Conservation (phyloP, 1,284 basidiomycete species). For the Cerioporus squamosus region DNA sequence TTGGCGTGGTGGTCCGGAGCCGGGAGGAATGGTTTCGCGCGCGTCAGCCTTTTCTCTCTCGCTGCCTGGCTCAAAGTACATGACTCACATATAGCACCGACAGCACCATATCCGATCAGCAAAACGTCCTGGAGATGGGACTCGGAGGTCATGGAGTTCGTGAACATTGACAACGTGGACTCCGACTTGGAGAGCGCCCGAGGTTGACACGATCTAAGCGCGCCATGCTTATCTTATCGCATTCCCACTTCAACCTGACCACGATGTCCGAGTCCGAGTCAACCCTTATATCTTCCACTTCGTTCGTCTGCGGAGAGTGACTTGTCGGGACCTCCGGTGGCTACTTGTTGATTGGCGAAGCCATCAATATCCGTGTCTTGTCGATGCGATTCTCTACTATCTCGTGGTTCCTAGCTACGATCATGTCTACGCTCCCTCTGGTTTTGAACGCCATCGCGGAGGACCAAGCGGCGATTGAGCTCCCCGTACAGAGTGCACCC, state of each 20-base stretch:
- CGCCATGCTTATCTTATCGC: too few species aligned
- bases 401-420: not conserved
- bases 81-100: constrained; percentile 58
- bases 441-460: constrained; percentile 25
- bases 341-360: too few species aligned
- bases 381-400: not conserved
- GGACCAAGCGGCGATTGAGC: constrained; percentile 25
- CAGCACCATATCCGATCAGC: constrained; percentile 60
- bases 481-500: constrained; percentile 15
- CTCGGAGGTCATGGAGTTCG: constrained; percentile 7
- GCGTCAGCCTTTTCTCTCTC: not conserved
- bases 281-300: not conserved
- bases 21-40: too few species aligned
- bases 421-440: constrained; percentile 28
- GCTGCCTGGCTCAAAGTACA: not conserved
- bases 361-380: too few species aligned
- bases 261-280: too few species aligned
- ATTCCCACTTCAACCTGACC: too few species aligned
- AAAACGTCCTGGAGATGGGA: constrained; percentile 50
- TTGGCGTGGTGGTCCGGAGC: too few species aligned
- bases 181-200: too few species aligned
- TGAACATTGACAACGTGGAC: too few species aligned
- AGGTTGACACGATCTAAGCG: too few species aligned
- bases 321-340: too few species aligned
- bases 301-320: too few species aligned